These are phyloP conservation scores for Lipomyces mesembrius DNA, from an alignment of 805 yeast genomes.

Conservation along the genomic window DNA sequence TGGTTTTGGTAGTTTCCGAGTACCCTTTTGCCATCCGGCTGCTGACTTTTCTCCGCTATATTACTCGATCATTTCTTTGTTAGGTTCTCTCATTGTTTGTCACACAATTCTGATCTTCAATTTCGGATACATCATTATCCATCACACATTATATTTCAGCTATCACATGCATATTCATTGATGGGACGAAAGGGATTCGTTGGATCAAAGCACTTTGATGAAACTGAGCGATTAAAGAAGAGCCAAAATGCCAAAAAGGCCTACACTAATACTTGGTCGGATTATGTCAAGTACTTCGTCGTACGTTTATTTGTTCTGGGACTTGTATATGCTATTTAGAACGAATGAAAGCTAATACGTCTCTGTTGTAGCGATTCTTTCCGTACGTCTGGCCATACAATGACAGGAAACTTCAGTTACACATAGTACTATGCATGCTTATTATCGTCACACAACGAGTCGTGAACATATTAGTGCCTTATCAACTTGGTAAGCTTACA, in stretches of 20 bases:
- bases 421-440: slow-evolving; percentile 25
- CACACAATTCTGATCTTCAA: neutral
- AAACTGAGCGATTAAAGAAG: neutral
- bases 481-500: slow-evolving; percentile 34
- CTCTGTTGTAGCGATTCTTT: slow-evolving; percentile 21
- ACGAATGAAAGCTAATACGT: neutral
- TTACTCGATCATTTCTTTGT: neutral
- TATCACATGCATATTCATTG: neutral
- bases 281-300: slow-evolving; percentile 16
- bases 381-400: slow-evolving; percentile 35
- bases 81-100: neutral
- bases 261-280: slow-evolving; percentile 1
- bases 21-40: neutral
- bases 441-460: slow-evolving; percentile 25
- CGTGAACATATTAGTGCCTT: slow-evolving; percentile 33
- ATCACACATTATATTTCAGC: neutral
- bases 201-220: slow-evolving; percentile 7
- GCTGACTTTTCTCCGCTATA: neutral
- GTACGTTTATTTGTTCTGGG: slow-evolving; percentile 8
- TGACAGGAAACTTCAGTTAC: slow-evolving; percentile 25
- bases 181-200: slow-evolving; percentile 16
- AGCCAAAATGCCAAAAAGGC: neutral
- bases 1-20: neutral
- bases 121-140: neutral
- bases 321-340: neutral